Percentiles rank a stretch among this genome's conserved stretches.
These are phyloP conservation scores for Fragaria ananassa DNA, from an alignment of 306 rosid species.

Conservation along the genomic window DNA sequence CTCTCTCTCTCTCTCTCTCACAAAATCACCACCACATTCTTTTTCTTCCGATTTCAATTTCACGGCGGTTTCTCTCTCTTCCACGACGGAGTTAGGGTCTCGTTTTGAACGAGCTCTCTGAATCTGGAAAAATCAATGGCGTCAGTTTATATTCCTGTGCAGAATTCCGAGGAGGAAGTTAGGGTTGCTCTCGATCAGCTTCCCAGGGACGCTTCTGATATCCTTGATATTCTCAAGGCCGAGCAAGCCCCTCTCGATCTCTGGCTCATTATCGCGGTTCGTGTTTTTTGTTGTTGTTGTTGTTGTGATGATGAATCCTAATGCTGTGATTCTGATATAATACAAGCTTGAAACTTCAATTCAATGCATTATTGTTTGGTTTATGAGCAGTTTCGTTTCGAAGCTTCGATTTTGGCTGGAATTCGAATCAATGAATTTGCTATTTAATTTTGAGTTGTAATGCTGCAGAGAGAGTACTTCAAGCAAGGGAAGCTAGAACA, in stretches of 20 bases:
- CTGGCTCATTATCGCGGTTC: conserved; percentile 95
- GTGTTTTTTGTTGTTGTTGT: neutral
- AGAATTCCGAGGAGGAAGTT: conserved; percentile 98
- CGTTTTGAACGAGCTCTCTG: neutral
- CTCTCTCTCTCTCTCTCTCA: neutral
- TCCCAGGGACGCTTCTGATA: conserved; percentile 90
- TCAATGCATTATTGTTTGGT: neutral
- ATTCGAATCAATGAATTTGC: neutral
- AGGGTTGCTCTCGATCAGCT: conserved; percentile 94
- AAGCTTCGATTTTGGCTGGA: neutral
- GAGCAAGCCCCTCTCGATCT: conserved; percentile 99
- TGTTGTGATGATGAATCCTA: neutral
- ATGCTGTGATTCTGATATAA: neutral
- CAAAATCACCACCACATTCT: neutral
- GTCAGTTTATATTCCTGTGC: conserved; percentile 89
- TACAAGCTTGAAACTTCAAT: neutral
- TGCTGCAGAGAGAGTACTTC: conserved; percentile 88
- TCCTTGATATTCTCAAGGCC: conserved; percentile 92
- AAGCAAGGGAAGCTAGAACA: conserved; percentile 90
- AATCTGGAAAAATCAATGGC: conserved; percentile 48
- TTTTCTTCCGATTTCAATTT: neutral
- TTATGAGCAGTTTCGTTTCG: neutral
- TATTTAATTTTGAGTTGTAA: conserved; percentile 6
- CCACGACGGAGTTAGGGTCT: conserved; percentile 40
- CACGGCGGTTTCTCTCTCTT: neutral